Evolutionary conservation across 345 rosid species (phyloP).

Genomic region (Brassica napus): Da-Ae NC_063436.1:21916001-21916500

Average conservation of each 20-base stretch:
- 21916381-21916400: background rate
- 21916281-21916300: too few relatives aligned
- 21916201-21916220: background rate
- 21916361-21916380: conserved; percentile 4
- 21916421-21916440: conserved; percentile 11
- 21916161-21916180: background rate
- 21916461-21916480: background rate
- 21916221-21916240: background rate
- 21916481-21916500: background rate
- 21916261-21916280: too few relatives aligned
- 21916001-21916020: background rate
- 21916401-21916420: background rate
- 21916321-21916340: background rate
- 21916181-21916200: background rate
- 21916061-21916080: background rate
- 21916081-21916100: background rate
- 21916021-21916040: background rate
- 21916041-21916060: background rate
- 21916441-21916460: background rate
- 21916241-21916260: background rate
- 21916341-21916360: background rate
- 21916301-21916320: background rate
- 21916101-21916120: background rate
- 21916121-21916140: background rate
- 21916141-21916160: background rate